Evolutionary conservation across 192 early-diverging fungal genomes (phyloP), one percentile per base, ranked within the genome.

Genomic region (Linnemannia zychae): DNA sequence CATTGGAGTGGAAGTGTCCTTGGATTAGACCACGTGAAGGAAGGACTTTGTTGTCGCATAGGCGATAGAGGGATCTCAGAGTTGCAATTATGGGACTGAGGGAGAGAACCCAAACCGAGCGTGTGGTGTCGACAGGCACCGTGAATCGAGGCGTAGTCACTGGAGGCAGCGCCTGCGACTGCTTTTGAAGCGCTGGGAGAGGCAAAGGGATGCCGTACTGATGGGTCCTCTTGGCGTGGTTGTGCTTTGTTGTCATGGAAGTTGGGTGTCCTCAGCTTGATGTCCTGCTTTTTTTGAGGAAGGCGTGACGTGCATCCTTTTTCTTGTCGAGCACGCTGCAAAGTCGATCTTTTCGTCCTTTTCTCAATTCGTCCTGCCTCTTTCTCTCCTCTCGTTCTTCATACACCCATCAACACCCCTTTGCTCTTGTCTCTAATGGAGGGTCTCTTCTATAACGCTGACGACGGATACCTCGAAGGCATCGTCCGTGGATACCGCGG

Each of bases 401-500:
- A 28, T 44, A 33, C 20, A 12, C 34, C 37, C 68, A 37, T 22
- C 69, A 31, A 6, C 40, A 44, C 40, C 9, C 40, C 40, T 31
- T 67, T 24, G 18, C 49, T 44, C 57, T 31, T 28, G 22, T 22
- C 3, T 18, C 69, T 13, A 71, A 90, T 91, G 90, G 84, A 90
- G 65, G 88, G 82, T 18, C 77, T 92, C 16, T 86, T 78, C 67
- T 99, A 96, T 89, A 99, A 99, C 90, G 91, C 92, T 24, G 95
- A 97, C 81, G 90, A 95, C 52, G 98, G 99, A 34, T 99, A 94
- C 86, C 90, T 99, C 31, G 98, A 99, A 88, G 99, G 93, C 46
- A 94, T 99, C 69, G 93, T 99, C 67, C 95, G 99, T 74, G 99
- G 99, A 22, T 99, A 95, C 92, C 95, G 96, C 79, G 91, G 93